Percentiles rank a stretch among this genome's conserved stretches.
These are phyloP conservation scores for Bipolaris cookei DNA, from an alignment of 2,329 filamentous ascomycete genomes.

Conservation along the genomic window DNA sequence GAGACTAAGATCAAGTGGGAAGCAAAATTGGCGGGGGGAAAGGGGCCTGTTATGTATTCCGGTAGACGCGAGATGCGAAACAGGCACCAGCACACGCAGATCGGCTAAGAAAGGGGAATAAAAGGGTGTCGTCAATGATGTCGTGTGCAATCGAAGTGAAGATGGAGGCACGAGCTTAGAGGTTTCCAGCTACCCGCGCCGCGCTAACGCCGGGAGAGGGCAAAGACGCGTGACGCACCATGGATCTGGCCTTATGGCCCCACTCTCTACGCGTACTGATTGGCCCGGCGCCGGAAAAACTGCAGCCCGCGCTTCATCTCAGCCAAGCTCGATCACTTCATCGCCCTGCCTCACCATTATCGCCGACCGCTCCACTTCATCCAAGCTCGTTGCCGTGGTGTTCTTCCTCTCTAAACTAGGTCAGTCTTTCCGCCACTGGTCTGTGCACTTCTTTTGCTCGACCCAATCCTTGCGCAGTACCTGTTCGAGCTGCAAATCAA, in stretches of 20 bases:
- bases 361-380: slow-evolving; percentile 34
- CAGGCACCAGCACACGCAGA: slow-evolving; percentile 27
- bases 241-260: slow-evolving; percentile 14
- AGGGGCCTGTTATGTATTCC: slow-evolving; percentile 6
- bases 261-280: slow-evolving; percentile 27
- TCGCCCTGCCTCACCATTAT: slow-evolving; percentile 30
- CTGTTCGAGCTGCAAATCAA: slow-evolving; percentile 16
- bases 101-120: slow-evolving; percentile 21
- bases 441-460: slow-evolving; percentile 30
- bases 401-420: slow-evolving; percentile 26
- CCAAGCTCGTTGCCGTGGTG: slow-evolving; percentile 41
- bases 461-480: slow-evolving; percentile 19
- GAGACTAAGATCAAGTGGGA: slow-evolving; percentile 12
- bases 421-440: slow-evolving; percentile 26
- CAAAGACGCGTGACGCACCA: slow-evolving; percentile 30
- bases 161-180: slow-evolving; percentile 33
- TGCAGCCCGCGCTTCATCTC: slow-evolving; percentile 14
- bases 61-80: slow-evolving; percentile 1
- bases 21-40: slow-evolving; percentile 18
- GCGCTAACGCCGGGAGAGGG: slow-evolving; percentile 22
- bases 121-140: slow-evolving; percentile 16
- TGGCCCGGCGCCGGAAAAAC: slow-evolving; percentile 34
- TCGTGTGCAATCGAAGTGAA: slow-evolving; percentile 21
- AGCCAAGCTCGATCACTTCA: slow-evolving; percentile 32
- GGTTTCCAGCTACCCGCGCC: slow-evolving; percentile 23